Conservation (phyloP, 345 rosid genomes). For the Punica granatum region DNA sequence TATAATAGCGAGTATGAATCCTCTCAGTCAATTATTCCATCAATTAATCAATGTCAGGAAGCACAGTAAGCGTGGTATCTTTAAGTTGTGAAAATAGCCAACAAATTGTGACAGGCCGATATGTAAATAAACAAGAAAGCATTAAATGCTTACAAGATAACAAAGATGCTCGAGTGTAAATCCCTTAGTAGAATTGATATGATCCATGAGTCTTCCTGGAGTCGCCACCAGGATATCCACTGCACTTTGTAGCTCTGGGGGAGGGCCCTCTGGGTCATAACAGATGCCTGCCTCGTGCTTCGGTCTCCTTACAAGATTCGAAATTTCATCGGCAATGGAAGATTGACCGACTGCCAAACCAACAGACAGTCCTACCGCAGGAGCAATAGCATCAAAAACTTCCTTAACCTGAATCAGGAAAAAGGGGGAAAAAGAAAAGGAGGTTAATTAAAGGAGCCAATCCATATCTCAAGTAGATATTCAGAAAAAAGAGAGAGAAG, state of each 20-base stretch:
- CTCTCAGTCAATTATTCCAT: neutral
- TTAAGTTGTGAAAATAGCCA: neutral
- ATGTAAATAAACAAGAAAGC: neutral
- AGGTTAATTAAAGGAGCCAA: neutral
- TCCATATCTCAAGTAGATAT: neutral
- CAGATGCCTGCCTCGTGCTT: conserved; percentile 79
- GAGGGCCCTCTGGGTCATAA: conserved; percentile 59
- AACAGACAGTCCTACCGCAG: conserved; percentile 85
- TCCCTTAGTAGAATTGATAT: conserved; percentile 75
- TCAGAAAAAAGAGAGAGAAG: neutral
- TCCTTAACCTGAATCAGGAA: conserved; percentile 60
- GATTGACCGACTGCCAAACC: conserved; percentile 95
- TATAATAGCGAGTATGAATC: neutral
- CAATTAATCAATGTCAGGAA: neutral
- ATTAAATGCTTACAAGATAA: conserved; percentile 61
- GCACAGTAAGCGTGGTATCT: neutral
- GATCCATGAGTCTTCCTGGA: conserved; percentile 99
- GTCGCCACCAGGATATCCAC: conserved; percentile 95
- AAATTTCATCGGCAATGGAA: conserved; percentile 78
- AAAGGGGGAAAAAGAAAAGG: neutral
- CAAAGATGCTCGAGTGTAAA: conserved; percentile 90
- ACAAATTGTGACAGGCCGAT: neutral
- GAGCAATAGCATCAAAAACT: conserved; percentile 86
- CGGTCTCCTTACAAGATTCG: conserved; percentile 66
- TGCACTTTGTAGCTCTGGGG: conserved; percentile 46